Base-by-base conservation (phyloP, 192 early-diverging fungal genomes). In the Radiomyces spectabilis region DNA sequence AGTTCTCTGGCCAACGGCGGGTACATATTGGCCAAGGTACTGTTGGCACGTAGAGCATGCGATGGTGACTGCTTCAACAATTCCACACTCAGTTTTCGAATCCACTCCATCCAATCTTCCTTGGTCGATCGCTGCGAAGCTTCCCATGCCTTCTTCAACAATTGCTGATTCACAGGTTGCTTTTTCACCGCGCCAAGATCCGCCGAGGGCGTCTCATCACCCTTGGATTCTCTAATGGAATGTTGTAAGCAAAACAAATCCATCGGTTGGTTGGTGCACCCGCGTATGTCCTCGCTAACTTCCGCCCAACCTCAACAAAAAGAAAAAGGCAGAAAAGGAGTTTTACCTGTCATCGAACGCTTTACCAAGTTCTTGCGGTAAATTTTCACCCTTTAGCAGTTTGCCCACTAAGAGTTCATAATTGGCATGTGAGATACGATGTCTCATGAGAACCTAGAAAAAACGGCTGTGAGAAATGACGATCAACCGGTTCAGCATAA, bases 71-170 rank as follows among this genome's bases (percentile, higher is more conserved):
- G 92, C 65, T 90, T 88, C 33, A 99, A 66, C 53, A 99, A 78
- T 63, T 97, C 93, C 31, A 92, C 79, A 41, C 87, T 89, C 50
- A 99, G 81, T 30, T 85, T 74, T 31, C 86, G 70, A 50, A 99
- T 92, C 96, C 96, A 99, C 57, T 92, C 91, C 29, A 82, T 67
- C 96, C 96, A 99, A 62, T 95, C 94, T 52, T 94, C 92, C 49
- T 84, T 88, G 7, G 87, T 91, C 0, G 86, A 87, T 63, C 94
- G 78, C 43, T 89, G 92, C 0, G 84, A 86, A 12, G 87, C 82
- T 35, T 94, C 90, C 89, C 91, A 93, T 3, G 89, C 83, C 42
- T 85, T 86, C 48, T 87, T 90, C 32, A 94, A 69, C 53, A 86
- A 83, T 34, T 80, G 77, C 40, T 91, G 92, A 55, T 94, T 92